A percentile compares a stretch with the other conserved stretches of the same genome.
phyloP scores from a whole-genome alignment of 1,139 yeast species.

The Pichia sp. region DNA sequence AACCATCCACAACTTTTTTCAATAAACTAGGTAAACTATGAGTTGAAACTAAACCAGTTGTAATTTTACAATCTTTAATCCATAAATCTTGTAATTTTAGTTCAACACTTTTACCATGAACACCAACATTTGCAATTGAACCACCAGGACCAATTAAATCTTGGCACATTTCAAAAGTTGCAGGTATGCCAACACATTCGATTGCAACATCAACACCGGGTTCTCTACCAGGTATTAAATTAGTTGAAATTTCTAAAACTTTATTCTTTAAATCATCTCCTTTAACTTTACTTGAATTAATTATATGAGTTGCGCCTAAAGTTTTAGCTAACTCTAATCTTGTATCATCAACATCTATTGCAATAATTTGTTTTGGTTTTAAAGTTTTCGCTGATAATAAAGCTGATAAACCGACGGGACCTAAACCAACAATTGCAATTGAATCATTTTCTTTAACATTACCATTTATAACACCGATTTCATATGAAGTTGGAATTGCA shows the following conservation, averaged over 20 bases:
- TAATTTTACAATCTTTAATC: slow-evolving; percentile 39
- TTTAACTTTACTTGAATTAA: slow-evolving; percentile 32
- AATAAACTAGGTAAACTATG: slow-evolving; percentile 34
- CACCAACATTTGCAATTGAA: slow-evolving; percentile 42
- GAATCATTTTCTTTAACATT: slow-evolving; percentile 36
- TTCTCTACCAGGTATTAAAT: slow-evolving; percentile 19
- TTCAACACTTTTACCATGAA: slow-evolving; percentile 39
- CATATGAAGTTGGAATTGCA: slow-evolving; percentile 42
- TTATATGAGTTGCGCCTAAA: slow-evolving; percentile 37
- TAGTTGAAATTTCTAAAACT: slow-evolving; percentile 26
- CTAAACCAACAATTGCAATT: slow-evolving; percentile 45
- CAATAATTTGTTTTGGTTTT: slow-evolving; percentile 35
- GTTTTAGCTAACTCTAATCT: slow-evolving; percentile 36
- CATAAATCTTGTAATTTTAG: slow-evolving; percentile 39
- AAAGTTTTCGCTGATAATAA: slow-evolving; percentile 34
- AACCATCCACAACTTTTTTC: slow-evolving; percentile 29
- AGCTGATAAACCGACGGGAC: slow-evolving; percentile 43
- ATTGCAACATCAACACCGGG: slow-evolving; percentile 46
- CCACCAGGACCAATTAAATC: slow-evolving; percentile 42
- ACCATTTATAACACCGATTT: slow-evolving; percentile 38
- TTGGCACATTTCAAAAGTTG: slow-evolving; percentile 40
- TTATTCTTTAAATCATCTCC: slow-evolving; percentile 26
- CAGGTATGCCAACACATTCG: slow-evolving; percentile 44
- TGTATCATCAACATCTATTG: slow-evolving; percentile 39
- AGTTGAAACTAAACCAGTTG: slow-evolving; percentile 42